Base-by-base conservation (phyloP, 169 alveolate genomes). In the Plasmodium inui region DNA sequence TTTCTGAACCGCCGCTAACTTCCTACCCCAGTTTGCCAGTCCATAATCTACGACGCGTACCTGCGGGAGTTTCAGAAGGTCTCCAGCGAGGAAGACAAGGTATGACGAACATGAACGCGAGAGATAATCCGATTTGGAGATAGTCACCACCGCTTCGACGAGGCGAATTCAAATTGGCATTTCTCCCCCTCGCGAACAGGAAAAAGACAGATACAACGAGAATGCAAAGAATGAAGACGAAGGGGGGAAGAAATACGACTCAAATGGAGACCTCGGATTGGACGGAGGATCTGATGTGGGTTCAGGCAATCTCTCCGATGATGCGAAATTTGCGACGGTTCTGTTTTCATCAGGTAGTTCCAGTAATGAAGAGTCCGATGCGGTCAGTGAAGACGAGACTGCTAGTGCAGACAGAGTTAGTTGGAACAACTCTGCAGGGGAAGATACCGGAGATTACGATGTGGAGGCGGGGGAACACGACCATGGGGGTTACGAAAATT, bases 31-130 rank as follows among this genome's bases (percentile, higher is more conserved):
- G 94, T 80, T 34, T 89, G 90, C 28, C 94, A 89, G 28, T 89
- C 94, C 17, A 89, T 89, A 76, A 89, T 89, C 44, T 89, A 89
- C 44, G 94, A 89, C 30, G 94, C 94, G 8, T 89, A 89, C 32
- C 10, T 79, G 55, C 74, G 2, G 0, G 94, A 89, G 22, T 89
- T 89, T 28, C 84, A 76, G 32, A 78, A 80, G 4, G 34, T 89
- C 14, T 61, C 88, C 14, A 80, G 57, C 30, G 94, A 67, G 72
- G 74, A 78, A 14, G 89, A 57, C 32, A 76, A 76, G 70, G 82
- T 44, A 8, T 73, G 78, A 7, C 17, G 26, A 14, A 9, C 14
- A 30, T 55, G 26, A 57, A 5, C 55, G 3, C 0, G 53, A 10
- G 28, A 44, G 57, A 37, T 9, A 34, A 17, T 30, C 6, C 55